Evolutionary conservation across 306 rosid species (phyloP).

Genomic region (Leucaena leucocephala): DNA sequence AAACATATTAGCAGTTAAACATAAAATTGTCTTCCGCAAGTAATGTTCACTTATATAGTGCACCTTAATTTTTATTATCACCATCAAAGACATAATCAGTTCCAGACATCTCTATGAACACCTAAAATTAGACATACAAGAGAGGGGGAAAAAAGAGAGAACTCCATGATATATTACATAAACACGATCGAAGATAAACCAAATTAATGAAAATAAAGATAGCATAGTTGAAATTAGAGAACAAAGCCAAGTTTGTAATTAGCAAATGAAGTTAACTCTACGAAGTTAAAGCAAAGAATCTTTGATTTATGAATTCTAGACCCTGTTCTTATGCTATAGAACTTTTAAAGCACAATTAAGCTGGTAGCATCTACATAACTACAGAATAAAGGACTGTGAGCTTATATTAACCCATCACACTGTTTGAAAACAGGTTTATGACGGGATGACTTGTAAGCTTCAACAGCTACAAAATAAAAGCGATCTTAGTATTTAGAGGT

Average conservation of each 20-base stretch:
- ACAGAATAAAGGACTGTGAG: not conserved
- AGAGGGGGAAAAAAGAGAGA: not conserved
- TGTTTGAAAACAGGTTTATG: not conserved
- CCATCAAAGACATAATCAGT: not conserved
- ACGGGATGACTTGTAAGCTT: not conserved
- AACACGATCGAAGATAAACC: not conserved
- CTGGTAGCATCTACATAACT: not conserved
- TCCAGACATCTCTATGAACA: constrained; percentile 4
- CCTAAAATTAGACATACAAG: not conserved
- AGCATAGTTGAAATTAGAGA: not conserved
- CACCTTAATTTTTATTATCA: not conserved
- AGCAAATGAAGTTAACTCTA: constrained; percentile 13
- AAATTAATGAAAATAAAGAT: not conserved
- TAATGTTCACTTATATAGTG: not conserved
- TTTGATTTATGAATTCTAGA: constrained; percentile 8
- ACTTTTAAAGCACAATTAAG: constrained; percentile 15
- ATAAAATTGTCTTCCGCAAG: not conserved
- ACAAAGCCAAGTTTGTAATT: not conserved
- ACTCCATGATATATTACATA: not conserved
- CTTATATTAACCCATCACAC: not conserved
- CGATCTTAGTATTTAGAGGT: not conserved
- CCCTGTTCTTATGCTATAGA: not conserved
- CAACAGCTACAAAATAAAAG: not conserved
- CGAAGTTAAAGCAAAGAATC: constrained; percentile 1
- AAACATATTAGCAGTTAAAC: constrained; percentile 14